Percentiles rank a stretch among this genome's conserved stretches.
These are phyloP conservation scores for Nakazawaea wickerhamii DNA, from an alignment of 805 yeast genomes.

Conservation along the genomic window DNA sequence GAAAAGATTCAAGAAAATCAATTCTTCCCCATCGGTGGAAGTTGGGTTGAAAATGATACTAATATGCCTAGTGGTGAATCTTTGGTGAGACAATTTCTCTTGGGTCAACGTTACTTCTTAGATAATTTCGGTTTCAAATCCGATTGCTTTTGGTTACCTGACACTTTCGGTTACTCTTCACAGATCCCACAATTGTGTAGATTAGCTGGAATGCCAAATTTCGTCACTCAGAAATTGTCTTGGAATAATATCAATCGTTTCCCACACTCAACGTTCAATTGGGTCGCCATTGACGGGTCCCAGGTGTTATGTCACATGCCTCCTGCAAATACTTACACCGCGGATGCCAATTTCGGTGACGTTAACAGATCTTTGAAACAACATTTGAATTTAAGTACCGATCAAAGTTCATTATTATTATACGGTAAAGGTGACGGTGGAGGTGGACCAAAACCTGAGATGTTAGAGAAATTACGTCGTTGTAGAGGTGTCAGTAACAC, in stretches of 20 bases:
- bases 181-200: slow-evolving; percentile 93
- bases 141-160: slow-evolving; percentile 90
- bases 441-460: slow-evolving; percentile 94
- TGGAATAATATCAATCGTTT: slow-evolving; percentile 94
- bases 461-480: slow-evolving; percentile 88
- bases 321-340: slow-evolving; percentile 93
- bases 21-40: slow-evolving; percentile 90
- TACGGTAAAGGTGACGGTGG: slow-evolving; percentile 98
- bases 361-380: slow-evolving; percentile 73
- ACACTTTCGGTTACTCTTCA: slow-evolving; percentile 93
- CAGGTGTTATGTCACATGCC: slow-evolving; percentile 97
- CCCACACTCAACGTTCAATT: slow-evolving; percentile 87
- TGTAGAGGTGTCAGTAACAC: slow-evolving; percentile 83
- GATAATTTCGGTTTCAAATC: slow-evolving; percentile 74
- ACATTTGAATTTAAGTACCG: slow-evolving; percentile 78
- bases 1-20: slow-evolving; percentile 65
- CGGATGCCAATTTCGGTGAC: slow-evolving; percentile 90
- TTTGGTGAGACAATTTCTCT: slow-evolving; percentile 76
- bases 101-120: slow-evolving; percentile 84
- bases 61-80: slow-evolving; percentile 95
- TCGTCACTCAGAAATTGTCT: slow-evolving; percentile 87
- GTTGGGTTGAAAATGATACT: slow-evolving; percentile 98
- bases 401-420: slow-evolving; percentile 73
- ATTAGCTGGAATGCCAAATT: slow-evolving; percentile 76
- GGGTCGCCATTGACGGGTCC: slow-evolving; percentile 93